Evolutionary conservation across 441 rosid species (phyloP).

Genomic region (Corymbia citriodora): DNA sequence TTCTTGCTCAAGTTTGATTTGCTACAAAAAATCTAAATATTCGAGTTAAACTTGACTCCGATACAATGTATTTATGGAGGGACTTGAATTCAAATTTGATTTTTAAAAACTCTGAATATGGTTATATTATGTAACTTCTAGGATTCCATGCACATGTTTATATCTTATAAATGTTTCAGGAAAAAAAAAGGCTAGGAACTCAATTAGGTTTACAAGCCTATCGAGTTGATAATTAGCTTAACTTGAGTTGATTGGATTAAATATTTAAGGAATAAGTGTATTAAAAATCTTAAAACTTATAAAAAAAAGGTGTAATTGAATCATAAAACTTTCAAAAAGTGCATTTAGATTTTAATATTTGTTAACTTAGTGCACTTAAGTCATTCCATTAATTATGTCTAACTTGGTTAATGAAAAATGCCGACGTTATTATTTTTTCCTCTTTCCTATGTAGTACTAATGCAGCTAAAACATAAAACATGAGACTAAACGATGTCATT

Average conservation of each 20-base stretch:
- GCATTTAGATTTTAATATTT: background rate
- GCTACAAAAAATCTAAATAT: background rate
- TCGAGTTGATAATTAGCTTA: background rate
- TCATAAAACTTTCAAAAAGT: background rate
- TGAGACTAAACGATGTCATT: background rate
- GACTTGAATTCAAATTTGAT: background rate
- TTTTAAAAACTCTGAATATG: background rate
- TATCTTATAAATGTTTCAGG: background rate
- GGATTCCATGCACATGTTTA: background rate
- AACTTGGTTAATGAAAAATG: background rate
- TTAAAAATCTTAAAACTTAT: background rate
- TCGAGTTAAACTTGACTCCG: background rate
- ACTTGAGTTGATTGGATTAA: background rate
- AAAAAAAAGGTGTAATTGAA: background rate
- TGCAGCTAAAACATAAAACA: background rate
- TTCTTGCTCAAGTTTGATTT: background rate
- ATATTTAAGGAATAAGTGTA: background rate
- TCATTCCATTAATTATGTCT: rapidly evolving
- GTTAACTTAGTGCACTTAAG: background rate
- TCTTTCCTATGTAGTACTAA: background rate
- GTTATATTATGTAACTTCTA: background rate
- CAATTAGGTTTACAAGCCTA: background rate
- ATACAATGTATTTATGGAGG: background rate
- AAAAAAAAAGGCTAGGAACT: background rate
- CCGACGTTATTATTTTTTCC: background rate